Evolutionary conservation across 345 rosid species (phyloP).

Genomic region (Litchi chinensis): DNA sequence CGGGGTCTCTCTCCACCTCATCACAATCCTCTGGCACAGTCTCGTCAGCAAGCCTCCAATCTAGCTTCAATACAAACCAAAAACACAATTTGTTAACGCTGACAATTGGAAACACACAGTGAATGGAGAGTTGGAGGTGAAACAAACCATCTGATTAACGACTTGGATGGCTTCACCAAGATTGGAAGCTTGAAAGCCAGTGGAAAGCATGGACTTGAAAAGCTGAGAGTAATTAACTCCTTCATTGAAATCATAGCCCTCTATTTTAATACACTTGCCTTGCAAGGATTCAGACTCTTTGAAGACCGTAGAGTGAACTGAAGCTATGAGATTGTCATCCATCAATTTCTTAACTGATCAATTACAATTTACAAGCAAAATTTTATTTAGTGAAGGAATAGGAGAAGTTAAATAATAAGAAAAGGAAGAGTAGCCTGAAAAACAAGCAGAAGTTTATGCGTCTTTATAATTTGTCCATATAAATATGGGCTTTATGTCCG

Average conservation of each 20-base stretch:
- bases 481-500: too few relatives aligned
- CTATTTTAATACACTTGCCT: constrained; percentile 59
- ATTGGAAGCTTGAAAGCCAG: constrained; percentile 97
- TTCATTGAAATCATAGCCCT: constrained; percentile 84
- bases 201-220: constrained; percentile 72
- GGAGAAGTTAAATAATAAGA: too few relatives aligned
- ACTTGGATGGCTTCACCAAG: constrained; percentile 78
- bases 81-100: not conserved
- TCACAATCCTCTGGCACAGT: constrained; percentile 55
- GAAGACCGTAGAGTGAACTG: constrained; percentile 71
- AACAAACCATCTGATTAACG: constrained; percentile 81
- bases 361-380: too few relatives aligned
- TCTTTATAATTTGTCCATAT: too few relatives aligned
- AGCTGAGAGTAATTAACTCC: constrained; percentile 65
- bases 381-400: too few relatives aligned
- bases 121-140: constrained; percentile 5
- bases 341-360: constrained; percentile 11
- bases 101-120: not conserved
- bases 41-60: constrained; percentile 90
- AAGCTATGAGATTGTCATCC: constrained; percentile 50
- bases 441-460: not conserved
- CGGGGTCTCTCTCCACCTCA: constrained; percentile 67
- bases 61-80: constrained; percentile 59
- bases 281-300: constrained; percentile 74
- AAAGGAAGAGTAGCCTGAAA: not conserved